Base-by-base conservation (phyloP, 257 asterid species). In the Solanum etuberosum region DNA sequence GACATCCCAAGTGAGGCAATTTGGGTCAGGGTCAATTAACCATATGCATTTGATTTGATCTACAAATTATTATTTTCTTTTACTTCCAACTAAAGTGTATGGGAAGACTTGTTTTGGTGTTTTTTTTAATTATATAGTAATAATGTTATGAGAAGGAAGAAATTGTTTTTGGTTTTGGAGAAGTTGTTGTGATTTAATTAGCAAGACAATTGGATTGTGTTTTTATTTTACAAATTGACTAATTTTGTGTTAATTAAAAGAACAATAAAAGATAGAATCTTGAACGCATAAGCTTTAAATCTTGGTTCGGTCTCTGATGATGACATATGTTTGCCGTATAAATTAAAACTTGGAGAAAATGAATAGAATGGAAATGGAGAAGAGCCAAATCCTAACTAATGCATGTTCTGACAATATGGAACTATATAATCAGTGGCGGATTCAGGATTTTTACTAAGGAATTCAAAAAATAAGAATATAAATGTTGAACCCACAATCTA, bases 1-100 rank as follows among this genome's bases (percentile, higher is more conserved):
- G 91, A 86, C n/a, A 81, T 92, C 35, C 94, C 94, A 5, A 89
- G 93, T 23, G 70, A 77, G 29, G 94, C 90, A 32, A 89, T 92
- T 88, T 92, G 94, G 94, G 88, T 89, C 21, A 88, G 87, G 6
- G 74, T 92, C 37, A 87, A 57, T 80, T 91, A 82, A 85, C 37
- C 63, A 77, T 51, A 18, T 51, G 61, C 25, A 76, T 38, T 77
- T 77, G 23, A 77, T 9, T 51, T 8, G n/a, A 51, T 51, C 9
- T 16, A 16, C 10, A 14, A 40, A 42, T 77, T 74, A 2, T 9
- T 51, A 51, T 51, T 18, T 77, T 42, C 38, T 7, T 77, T 25
- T 42, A 40, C 63, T 77, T 40, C 9, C 37, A 7, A 77, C 15
- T 3, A 32, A 71, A 4, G 70, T 63, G 83, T 77, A 77, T 25